A percentile compares a stretch with the other conserved stretches of the same genome.
Conservation (phyloP, 2,329 filamentous ascomycete species). For the Fusarium tjaetaba region DNA sequence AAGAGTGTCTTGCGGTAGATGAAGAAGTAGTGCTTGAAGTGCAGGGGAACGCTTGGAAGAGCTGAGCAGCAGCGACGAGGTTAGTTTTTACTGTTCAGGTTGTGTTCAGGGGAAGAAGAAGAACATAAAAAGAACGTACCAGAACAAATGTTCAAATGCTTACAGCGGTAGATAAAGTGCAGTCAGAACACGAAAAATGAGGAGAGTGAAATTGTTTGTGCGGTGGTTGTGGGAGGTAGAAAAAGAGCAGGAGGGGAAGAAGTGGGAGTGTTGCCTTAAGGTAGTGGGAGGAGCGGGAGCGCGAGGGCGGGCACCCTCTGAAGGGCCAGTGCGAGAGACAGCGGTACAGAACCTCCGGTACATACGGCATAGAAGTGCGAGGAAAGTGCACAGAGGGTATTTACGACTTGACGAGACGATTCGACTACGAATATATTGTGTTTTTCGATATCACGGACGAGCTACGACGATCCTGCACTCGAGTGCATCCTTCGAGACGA, state of each 20-base stretch:
- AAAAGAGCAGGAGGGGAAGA: not conserved
- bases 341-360: too few relatives aligned
- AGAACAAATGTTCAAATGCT: not conserved
- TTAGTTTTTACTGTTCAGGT: not conserved
- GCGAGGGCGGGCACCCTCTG: not conserved
- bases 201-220: not conserved
- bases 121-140: slow-evolving; percentile 5
- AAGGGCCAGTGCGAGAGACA: not conserved
- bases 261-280: not conserved
- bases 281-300: not conserved
- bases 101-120: slow-evolving; percentile 2
- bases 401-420: not conserved
- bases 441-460: not conserved
- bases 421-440: not conserved
- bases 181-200: not conserved
- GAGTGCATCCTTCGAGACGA: not conserved
- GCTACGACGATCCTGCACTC: not conserved
- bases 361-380: not conserved
- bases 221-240: not conserved
- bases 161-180: not conserved
- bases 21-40: not conserved
- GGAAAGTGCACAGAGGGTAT: rapidly evolving
- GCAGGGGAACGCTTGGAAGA: not conserved
- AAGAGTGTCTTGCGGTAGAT: not conserved
- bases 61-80: not conserved